A percentile compares a stretch with the other conserved stretches of the same genome.
These are phyloP conservation scores for Metahyphopichia silvanorum DNA, from an alignment of 805 yeast species.

Conservation along the genomic window DNA sequence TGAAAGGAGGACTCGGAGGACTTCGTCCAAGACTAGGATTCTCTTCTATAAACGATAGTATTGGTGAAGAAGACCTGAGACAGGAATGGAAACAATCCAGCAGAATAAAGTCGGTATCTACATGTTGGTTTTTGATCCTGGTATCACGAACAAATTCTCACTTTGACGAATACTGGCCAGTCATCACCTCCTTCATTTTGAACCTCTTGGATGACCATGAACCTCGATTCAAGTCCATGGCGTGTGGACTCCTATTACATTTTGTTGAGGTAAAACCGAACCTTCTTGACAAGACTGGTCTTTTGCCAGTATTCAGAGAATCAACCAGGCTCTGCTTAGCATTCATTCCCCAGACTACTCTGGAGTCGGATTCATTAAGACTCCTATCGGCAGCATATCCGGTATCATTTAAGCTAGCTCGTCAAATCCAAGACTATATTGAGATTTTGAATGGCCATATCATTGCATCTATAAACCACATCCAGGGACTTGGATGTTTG, in stretches of 20 bases:
- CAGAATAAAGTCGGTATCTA: conserved; percentile 21
- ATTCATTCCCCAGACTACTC: conserved; percentile 27
- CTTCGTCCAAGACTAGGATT: conserved; percentile 15
- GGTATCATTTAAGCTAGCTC: conserved; percentile 10
- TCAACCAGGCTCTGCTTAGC: conserved; percentile 20
- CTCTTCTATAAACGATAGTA: conserved; percentile 2
- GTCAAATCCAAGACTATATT: conserved; percentile 9
- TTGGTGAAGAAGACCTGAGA: conserved; percentile 20
- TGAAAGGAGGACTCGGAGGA: conserved; percentile 4
- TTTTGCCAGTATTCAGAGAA: conserved; percentile 22
- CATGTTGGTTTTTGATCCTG: conserved; percentile 20
- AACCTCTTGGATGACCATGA: conserved; percentile 34
- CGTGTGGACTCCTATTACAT: conserved; percentile 14
- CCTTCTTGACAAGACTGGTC: conserved; percentile 17
- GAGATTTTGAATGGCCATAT: conserved; percentile 22
- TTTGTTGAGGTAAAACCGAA: conserved; percentile 7
- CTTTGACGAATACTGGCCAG: conserved; percentile 17
- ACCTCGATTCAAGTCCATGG: conserved; percentile 23
- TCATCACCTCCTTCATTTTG: conserved; percentile 28
- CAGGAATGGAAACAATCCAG: conserved; percentile 22
- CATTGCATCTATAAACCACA: conserved; percentile 21
- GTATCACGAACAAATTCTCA: conserved; percentile 4
- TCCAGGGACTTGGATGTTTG: conserved; percentile 10
- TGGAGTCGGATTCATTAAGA: conserved; percentile 14
- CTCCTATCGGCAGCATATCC: conserved; percentile 22